Evolutionary conservation across 345 rosid genomes (phyloP), one percentile per base, ranked within the genome.

Genomic region (Microcos paniculata): DNA sequence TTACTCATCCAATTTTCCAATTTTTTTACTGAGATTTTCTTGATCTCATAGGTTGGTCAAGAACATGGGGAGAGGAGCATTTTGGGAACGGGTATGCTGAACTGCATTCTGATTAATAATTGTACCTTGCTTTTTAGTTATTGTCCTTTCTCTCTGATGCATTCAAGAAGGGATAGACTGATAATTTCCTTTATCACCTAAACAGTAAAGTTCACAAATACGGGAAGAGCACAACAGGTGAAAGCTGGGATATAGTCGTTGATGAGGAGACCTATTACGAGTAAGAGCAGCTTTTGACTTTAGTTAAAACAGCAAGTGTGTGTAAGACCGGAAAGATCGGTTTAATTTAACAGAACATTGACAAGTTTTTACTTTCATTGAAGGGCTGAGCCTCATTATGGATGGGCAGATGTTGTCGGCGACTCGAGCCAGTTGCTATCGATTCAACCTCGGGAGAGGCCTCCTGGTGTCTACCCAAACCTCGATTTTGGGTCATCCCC

Each of bases 41-140:
- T 26, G 70, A 15, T 66, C 65, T 79, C 16, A 26, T 78, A 96
- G 98, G 98, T 76, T 96, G 98, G 99, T 93, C 98, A 71, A 91
- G 98, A 84, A 96, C 97, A 14, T 96, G 99, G 98, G 98, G 99
- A 38, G 99, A 96, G 80, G 99, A 96, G 80, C 98, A 96, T 78
- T 90, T 93, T 46, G 99, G 99, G 87, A 91, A 96, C 12, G 94
- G 99, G 99, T 96, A 88, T 33, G 14, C 30, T 16, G 38, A 51
- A 40, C 5, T 38, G 0, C 72, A 12, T 65, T 26, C 48, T 55
- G 52, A 57, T 53, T 71, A 40, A 35, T 26, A 4, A 16, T 16
- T 2, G 42, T 40, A 48, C 26, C 4, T 1, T 6, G 59, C 16
- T 12, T 62, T 33, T 49, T 56, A 6, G 8, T 49, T 51, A 8